These are phyloP conservation scores for Fragaria nilgerrensis DNA, from an alignment of 306 rosid species.

Conservation along the genomic window DNA sequence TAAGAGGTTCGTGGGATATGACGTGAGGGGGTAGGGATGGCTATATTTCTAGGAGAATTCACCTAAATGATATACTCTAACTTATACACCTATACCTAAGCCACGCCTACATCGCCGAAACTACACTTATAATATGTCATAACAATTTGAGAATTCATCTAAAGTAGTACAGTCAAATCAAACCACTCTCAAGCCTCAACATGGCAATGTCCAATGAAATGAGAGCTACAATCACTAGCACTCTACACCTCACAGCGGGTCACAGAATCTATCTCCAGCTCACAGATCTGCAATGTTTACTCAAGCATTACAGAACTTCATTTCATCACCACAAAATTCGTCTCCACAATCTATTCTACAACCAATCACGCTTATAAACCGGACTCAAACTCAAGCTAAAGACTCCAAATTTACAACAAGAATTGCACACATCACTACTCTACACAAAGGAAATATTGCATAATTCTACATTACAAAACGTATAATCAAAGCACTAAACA, in stretches of 20 bases:
- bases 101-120: neutral
- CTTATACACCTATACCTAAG: no score
- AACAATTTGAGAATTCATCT: neutral
- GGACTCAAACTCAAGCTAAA: neutral
- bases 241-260: neutral
- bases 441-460: neutral
- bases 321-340: neutral
- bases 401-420: neutral
- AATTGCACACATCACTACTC: neutral
- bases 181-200: neutral
- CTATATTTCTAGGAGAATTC: no score
- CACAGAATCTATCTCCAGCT: neutral
- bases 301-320: neutral
- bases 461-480: neutral
- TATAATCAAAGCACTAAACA: neutral
- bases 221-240: neutral
- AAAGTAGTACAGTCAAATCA: neutral
- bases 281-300: neutral
- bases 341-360: neutral
- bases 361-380: neutral
- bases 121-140: neutral
- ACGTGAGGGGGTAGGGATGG: no score
- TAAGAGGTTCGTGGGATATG: no score
- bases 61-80: no score
- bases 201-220: neutral